Evolutionary conservation across 805 yeast genomes (phyloP).

Genomic region (Starmerella stigmatis): DNA sequence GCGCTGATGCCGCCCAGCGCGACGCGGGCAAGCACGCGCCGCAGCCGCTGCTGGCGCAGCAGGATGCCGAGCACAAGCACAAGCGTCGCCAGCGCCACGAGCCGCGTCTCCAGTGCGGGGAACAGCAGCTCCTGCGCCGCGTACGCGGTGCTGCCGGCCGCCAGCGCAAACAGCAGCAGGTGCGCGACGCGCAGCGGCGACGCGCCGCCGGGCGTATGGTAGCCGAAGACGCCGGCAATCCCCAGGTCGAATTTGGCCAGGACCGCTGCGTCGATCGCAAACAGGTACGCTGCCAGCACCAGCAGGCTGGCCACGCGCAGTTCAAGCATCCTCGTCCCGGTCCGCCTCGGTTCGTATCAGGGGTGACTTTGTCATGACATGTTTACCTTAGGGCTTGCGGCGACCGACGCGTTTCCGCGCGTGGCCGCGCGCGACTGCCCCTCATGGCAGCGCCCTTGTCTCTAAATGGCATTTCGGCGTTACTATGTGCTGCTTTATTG

Average conservation of each 20-base stretch:
- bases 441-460: no score
- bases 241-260: slow-evolving; percentile 9
- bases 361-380: slow-evolving; percentile 1
- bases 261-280: slow-evolving; percentile 8
- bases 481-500: no score
- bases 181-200: slow-evolving; percentile 10
- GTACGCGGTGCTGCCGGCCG: slow-evolving; percentile 8
- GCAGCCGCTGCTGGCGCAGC: slow-evolving; percentile 37
- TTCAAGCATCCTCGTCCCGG: slow-evolving; percentile 17
- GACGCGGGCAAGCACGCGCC: slow-evolving; percentile 39
- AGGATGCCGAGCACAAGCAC: slow-evolving; percentile 32
- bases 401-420: no score
- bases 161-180: not conserved
- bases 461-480: no score
- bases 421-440: not conserved
- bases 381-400: slow-evolving; percentile 5
- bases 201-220: slow-evolving; percentile 1
- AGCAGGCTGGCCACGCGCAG: slow-evolving; percentile 19
- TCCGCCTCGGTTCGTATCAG: not conserved
- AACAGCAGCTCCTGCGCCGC: slow-evolving; percentile 2
- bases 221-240: slow-evolving; percentile 13
- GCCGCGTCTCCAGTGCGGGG: slow-evolving; percentile 10
- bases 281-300: slow-evolving; percentile 15
- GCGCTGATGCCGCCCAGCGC: slow-evolving; percentile 49
- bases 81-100: slow-evolving; percentile 36